phyloP scores from a whole-genome alignment of 1,284 basidiomycete genomes.

The Sporisorium sorghi region DNA sequence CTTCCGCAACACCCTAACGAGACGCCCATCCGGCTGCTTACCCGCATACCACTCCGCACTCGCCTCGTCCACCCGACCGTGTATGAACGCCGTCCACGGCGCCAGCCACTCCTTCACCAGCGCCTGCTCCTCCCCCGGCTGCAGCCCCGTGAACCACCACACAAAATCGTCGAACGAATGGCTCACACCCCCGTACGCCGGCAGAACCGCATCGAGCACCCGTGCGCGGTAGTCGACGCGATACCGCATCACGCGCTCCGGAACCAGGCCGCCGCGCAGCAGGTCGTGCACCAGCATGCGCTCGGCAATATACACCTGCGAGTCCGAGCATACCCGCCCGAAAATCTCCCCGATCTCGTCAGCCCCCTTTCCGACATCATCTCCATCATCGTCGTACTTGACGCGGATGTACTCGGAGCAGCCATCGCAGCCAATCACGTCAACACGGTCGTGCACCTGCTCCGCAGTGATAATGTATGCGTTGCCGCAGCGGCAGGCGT shows the following conservation, averaged over 20 bases:
- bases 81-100: conserved; percentile 24
- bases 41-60: conserved; percentile 21
- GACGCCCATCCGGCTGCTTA: conserved; percentile 1
- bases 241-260: conserved; percentile 30
- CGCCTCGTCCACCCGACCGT: conserved; percentile 22
- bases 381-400: conserved; percentile 24
- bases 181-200: conserved; percentile 34
- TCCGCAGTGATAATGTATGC: conserved; percentile 22
- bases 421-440: conserved; percentile 38
- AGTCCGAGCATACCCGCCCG: conserved; percentile 36
- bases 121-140: conserved; percentile 5
- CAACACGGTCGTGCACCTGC: conserved; percentile 27
- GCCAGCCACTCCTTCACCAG: conserved; percentile 20
- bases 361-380: not conserved
- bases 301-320: conserved; percentile 50
- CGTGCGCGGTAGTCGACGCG: conserved; percentile 40
- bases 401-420: conserved; percentile 47
- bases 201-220: conserved; percentile 12
- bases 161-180: conserved; percentile 49
- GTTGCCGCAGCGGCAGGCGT: conserved; percentile 40
- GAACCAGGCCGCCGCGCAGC: conserved; percentile 12
- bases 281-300: conserved; percentile 42
- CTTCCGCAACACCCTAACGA: conserved; percentile 17
- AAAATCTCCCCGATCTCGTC: conserved; percentile 30
- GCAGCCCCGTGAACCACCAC: conserved; percentile 34